Conservation (phyloP, 2,329 filamentous ascomycete species). For the Akanthomyces uredinophilus region DNA sequence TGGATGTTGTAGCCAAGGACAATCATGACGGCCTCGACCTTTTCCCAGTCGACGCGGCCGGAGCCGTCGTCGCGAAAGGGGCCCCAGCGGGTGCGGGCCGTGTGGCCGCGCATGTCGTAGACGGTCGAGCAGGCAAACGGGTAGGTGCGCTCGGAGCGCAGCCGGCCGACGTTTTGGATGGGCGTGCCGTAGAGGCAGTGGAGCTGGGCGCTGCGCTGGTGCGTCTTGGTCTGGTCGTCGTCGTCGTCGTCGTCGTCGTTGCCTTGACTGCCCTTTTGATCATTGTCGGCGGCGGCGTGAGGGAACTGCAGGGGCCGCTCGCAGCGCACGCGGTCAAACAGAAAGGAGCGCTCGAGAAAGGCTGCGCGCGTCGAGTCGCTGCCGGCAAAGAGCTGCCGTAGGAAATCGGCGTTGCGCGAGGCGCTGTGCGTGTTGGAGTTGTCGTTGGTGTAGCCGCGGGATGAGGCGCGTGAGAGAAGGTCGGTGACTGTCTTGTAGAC, state of each 20-base stretch:
- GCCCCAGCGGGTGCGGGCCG: conserved; percentile 58
- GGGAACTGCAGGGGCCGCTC: conserved; percentile 27
- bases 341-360: conserved; percentile 59
- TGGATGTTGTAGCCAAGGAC: conserved; percentile 60
- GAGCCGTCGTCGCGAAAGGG: conserved; percentile 63
- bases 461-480: conserved; percentile 41
- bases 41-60: conserved; percentile 69
- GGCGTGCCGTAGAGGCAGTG: conserved; percentile 66
- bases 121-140: conserved; percentile 63
- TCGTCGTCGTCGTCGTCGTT: conserved; percentile 24
- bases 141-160: conserved; percentile 38
- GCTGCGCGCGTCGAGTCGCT: conserved; percentile 47
- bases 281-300: conserved; percentile 19
- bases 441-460: conserved; percentile 26
- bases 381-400: conserved; percentile 38
- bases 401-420: conserved; percentile 44
- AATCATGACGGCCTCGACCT: conserved; percentile 69
- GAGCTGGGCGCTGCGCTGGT: conserved; percentile 64
- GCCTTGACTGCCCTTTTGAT: conserved; percentile 15
- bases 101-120: conserved; percentile 70
- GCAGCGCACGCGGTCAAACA: conserved; percentile 54
- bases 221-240: conserved; percentile 22
- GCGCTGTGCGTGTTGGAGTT: conserved; percentile 32
- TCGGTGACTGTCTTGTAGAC: conserved; percentile 41
- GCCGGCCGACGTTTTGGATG: conserved; percentile 35